phyloP scores from a whole-genome alignment of 345 rosid genomes.

The Triadica sebifera region DNA sequence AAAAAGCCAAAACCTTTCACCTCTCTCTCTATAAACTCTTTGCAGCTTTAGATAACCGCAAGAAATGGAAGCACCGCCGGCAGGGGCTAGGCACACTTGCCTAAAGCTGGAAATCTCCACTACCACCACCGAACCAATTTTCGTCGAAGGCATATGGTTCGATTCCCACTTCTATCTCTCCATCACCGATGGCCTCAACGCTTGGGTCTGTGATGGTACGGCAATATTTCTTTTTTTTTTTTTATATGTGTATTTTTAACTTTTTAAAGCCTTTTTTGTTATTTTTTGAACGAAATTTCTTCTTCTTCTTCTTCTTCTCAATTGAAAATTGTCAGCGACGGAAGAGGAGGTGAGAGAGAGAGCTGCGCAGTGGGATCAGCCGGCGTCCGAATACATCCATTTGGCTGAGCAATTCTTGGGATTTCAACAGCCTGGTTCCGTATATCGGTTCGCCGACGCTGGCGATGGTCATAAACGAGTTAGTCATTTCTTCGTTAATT shows the following conservation, averaged over 20 bases:
- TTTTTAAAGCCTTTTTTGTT: background rate
- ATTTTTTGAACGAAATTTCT: background rate
- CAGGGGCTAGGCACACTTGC: slow-evolving; percentile 57
- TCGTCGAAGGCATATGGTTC: slow-evolving; percentile 74
- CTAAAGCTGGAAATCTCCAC: slow-evolving; percentile 48
- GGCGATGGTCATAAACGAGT: slow-evolving; percentile 70
- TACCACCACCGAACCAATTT: slow-evolving; percentile 41
- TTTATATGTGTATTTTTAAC: no score
- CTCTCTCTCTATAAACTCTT: no score
- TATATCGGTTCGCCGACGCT: slow-evolving; percentile 74
- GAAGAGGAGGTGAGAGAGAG: slow-evolving; percentile 74
- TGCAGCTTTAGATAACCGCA: background rate
- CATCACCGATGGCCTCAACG: slow-evolving; percentile 67
- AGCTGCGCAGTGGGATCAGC: slow-evolving; percentile 88
- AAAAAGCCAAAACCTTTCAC: background rate
- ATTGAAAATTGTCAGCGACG: slow-evolving; percentile 37
- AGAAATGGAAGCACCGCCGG: slow-evolving; percentile 26
- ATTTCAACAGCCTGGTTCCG: slow-evolving; percentile 68
- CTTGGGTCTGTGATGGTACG: slow-evolving; percentile 77
- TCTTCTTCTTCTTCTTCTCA: background rate
- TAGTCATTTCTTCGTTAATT: slow-evolving; percentile 9
- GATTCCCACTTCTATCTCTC: slow-evolving; percentile 59
- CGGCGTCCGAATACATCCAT: slow-evolving; percentile 57
- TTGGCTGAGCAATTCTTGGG: slow-evolving; percentile 77
- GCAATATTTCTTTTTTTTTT: background rate